These are phyloP conservation scores for Gyromitra esculenta DNA, from an alignment of 2,329 filamentous ascomycete species.

Conservation along the genomic window DNA sequence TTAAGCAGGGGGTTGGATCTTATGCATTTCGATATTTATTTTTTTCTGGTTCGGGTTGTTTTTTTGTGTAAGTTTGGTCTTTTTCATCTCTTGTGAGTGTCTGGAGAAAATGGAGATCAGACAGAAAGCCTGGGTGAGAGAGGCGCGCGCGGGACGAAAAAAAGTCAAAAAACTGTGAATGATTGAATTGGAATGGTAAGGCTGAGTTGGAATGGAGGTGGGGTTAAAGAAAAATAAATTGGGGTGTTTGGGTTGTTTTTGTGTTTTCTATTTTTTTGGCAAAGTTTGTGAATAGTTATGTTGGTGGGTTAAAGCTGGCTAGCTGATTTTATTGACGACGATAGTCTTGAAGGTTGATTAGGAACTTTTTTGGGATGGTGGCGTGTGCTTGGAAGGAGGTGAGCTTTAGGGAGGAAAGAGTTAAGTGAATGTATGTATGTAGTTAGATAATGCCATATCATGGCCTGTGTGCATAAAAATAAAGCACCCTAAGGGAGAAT, in stretches of 20 bases:
- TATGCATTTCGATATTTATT: slow-evolving; percentile 2
- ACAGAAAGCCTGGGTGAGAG: not conserved
- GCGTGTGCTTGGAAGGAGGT: not conserved
- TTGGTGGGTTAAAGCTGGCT: not conserved
- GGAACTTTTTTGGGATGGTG: not conserved
- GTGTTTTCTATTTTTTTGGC: slow-evolving; percentile 35
- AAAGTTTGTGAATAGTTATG: slow-evolving; percentile 44
- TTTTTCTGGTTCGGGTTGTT: slow-evolving; percentile 14
- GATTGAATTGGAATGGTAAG: too few species aligned
- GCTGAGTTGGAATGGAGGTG: not conserved
- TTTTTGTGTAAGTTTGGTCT: slow-evolving; percentile 33
- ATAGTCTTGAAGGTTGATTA: not conserved
- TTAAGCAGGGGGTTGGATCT: not conserved
- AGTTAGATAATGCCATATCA: slow-evolving; percentile 34
- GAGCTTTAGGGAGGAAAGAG: not conserved
- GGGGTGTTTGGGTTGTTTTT: slow-evolving; percentile 44
- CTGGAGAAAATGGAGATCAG: not conserved
- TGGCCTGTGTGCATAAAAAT: slow-evolving; percentile 24
- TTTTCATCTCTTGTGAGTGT: slow-evolving; percentile 7
- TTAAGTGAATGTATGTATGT: slow-evolving; percentile 43
- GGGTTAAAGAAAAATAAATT: slow-evolving; percentile 47
- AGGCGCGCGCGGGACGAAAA: not conserved
- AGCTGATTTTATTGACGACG: not conserved
- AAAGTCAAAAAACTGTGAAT: not conserved
- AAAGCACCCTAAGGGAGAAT: not conserved